Percentiles rank a stretch among this genome's conserved stretches.
phyloP scores from a whole-genome alignment of 2,329 filamentous ascomycete species.

The Emergomyces orientalis region DNA sequence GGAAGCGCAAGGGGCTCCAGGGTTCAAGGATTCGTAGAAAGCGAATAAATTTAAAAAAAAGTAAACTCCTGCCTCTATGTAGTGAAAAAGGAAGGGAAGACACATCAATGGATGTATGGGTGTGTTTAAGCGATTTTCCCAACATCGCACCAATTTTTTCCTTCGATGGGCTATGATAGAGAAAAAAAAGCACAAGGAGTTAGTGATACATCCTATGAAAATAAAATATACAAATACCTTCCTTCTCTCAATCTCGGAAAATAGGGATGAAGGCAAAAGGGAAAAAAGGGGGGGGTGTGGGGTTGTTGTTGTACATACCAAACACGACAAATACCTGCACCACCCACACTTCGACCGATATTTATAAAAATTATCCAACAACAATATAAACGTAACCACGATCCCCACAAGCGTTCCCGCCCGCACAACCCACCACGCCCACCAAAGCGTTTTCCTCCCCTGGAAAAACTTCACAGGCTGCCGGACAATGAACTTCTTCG shows the following conservation, averaged over 20 bases:
- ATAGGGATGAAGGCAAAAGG: background rate
- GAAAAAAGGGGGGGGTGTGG: background rate
- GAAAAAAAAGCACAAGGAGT: background rate
- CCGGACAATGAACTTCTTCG: conserved; percentile 46
- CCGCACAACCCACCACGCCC: conserved; percentile 90
- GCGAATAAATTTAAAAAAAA: background rate
- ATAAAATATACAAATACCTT: background rate
- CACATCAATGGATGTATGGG: too few relatives aligned
- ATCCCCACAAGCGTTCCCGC: conserved; percentile 69
- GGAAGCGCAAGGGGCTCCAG: background rate
- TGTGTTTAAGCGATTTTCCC: conserved; percentile 4
- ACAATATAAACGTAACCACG: conserved; percentile 72
- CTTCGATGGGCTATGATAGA: conserved; percentile 5
- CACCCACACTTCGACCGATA: conserved; percentile 66
- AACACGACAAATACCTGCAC: conserved; percentile 92
- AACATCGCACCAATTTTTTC: conserved; percentile 8
- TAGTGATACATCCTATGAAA: background rate
- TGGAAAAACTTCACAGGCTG: conserved; percentile 51
- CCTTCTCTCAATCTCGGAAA: background rate
- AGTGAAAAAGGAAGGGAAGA: too few relatives aligned
- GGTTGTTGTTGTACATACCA: conserved; percentile 66
- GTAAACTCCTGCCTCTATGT: too few relatives aligned
- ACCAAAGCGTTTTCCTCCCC: conserved; percentile 87
- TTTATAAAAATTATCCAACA: conserved; percentile 86
- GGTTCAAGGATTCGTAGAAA: background rate